phyloP scores from a whole-genome alignment of 169 alveolate genomes.

The Miamiensis avidus region DNA sequence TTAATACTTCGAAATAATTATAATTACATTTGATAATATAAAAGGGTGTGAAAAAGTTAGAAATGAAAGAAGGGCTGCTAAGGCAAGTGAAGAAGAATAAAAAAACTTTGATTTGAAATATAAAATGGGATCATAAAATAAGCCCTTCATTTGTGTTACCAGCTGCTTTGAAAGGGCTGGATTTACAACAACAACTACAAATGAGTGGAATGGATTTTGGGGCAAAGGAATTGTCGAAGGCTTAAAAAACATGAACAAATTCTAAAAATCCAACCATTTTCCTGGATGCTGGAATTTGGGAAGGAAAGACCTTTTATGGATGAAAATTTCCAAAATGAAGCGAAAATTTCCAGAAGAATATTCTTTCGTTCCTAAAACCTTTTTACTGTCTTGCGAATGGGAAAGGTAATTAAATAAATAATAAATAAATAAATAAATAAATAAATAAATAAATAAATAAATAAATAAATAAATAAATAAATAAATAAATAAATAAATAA shows the following conservation, averaged over 20 bases:
- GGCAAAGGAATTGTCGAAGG: conserved; percentile 21
- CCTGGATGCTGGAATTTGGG: conserved; percentile 63
- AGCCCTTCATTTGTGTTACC: conserved; percentile 40
- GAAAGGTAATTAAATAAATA: too few species aligned
- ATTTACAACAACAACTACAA: conserved; percentile 9
- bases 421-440: too few species aligned
- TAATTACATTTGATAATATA: conserved; percentile 6
- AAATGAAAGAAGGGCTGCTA: neutral
- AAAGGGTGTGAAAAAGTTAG: conserved; percentile 6
- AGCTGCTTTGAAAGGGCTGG: conserved; percentile 44
- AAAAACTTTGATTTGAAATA: conserved; percentile 1
- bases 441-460: too few species aligned
- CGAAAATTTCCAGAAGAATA: conserved; percentile 54
- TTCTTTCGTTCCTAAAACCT: conserved; percentile 56
- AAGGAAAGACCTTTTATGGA: conserved; percentile 58
- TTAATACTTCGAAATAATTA: too few species aligned
- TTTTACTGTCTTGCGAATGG: conserved; percentile 49
- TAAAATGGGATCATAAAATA: neutral
- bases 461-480: too few species aligned
- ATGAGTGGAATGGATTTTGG: conserved; percentile 43
- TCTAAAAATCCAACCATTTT: conserved; percentile 58
- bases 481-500: too few species aligned
- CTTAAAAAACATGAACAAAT: conserved; percentile 35
- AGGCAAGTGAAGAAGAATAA: neutral
- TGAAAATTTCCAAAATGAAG: conserved; percentile 44